phyloP scores from a whole-genome alignment of 140 eudicot genomes.

The Ambrosia hybrid region DNA sequence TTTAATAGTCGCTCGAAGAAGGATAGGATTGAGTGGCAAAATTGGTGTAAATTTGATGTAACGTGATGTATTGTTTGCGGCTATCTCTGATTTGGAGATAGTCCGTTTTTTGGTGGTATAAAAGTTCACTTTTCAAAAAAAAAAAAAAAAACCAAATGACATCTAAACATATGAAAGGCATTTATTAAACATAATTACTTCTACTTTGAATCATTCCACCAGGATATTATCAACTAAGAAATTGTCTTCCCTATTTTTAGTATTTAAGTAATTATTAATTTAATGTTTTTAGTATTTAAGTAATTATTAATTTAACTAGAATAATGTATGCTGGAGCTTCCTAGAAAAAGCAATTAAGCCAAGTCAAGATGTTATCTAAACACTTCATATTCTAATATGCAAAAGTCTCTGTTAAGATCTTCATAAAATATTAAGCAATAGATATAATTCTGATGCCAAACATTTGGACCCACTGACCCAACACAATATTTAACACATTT shows the following conservation, averaged over 20 bases:
- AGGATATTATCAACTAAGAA: background rate
- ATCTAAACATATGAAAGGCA: no score
- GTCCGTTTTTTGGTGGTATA: no score
- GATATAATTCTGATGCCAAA: background rate
- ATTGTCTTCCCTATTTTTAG: background rate
- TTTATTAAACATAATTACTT: no score
- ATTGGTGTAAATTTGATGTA: no score
- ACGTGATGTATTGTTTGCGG: no score
- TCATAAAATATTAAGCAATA: background rate
- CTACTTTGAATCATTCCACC: background rate
- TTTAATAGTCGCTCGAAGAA: no score
- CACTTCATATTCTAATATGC: conserved; percentile 1
- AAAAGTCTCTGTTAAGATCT: background rate
- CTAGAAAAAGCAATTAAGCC: background rate
- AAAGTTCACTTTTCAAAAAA: no score
- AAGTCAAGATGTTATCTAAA: background rate
- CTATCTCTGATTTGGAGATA: no score
- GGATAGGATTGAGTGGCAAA: no score
- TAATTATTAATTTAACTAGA: background rate
- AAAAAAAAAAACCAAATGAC: no score
- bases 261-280: no score
- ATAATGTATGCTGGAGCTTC: background rate
- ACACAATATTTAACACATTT: no score
- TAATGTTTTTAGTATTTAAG: background rate
- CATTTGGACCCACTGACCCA: background rate